Base-by-base conservation (phyloP, 306 rosid species). In the Dalbergia cochinchinensis region DNA sequence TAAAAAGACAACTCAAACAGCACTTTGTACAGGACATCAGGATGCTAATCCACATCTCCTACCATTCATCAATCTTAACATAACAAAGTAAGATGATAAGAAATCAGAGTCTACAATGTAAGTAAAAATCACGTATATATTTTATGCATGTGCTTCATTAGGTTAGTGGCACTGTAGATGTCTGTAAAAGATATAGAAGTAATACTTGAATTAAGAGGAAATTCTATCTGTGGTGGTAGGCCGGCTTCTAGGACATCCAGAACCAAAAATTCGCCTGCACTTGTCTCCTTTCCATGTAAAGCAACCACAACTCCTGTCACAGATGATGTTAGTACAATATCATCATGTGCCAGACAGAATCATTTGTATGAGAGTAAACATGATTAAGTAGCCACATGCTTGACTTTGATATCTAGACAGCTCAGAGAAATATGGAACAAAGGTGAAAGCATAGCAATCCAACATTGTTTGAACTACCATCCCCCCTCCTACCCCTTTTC, bases 161-260 rank as follows among this genome's bases (percentile, higher is more conserved):
- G 11, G 55, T 82, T 69, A 71, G 54, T 85, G 80, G 34, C 34
- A 22, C 47, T 50, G 83, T 63, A 67, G 45, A 44, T 62, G n/a
- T n/a, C n/a, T n/a, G 80, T 44, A 81, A 70, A 71, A 37, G 71
- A 68, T 48, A 65, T 72, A 65, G 45, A 34, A 83, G 53, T 31
- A 9, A 67, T 92, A 93, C 98, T 83, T 85, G 92, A 82, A 80
- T 84, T 83, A 79, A 88, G 90, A n/a, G 96, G 91, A 68, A 73
- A 60, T 68, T 90, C 92, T 82, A 86, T 92, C 88, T 93, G 98
- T 4, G 96, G 95, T 44, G 99, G 93, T 70, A 95, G 90, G 90
- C 89, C 99, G 71, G 97, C 94, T 82, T 93, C 96, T n/a, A 95
- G 90, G 75, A 95, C 87, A 75, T 93, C 98, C 54, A 45, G 85